Conservation (phyloP, 2,329 filamentous ascomycete genomes). For the Aspergillus piperis region DNA sequence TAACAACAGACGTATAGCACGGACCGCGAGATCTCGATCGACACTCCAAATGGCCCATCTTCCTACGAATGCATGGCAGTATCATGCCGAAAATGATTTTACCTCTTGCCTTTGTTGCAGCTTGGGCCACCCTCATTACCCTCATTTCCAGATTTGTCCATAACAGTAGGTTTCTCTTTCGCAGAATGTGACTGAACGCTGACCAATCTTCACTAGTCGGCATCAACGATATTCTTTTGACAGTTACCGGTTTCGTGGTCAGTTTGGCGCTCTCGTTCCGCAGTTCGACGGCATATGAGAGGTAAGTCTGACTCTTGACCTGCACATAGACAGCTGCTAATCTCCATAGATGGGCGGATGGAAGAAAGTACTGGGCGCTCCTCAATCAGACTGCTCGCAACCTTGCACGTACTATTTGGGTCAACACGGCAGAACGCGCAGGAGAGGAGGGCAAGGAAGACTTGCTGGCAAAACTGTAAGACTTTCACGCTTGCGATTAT, state of each 20-base stretch:
- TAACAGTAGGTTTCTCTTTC: conserved; percentile 30
- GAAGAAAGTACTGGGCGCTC: conserved; percentile 64
- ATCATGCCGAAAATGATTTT: conserved; percentile 74
- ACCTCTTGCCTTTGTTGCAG: conserved; percentile 62
- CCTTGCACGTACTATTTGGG: conserved; percentile 74
- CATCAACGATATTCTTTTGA: conserved; percentile 69
- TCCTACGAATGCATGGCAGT: conserved; percentile 74
- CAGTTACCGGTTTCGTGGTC: conserved; percentile 79
- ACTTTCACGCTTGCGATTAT: neutral
- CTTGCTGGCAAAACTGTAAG: conserved; percentile 66
- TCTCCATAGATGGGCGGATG: conserved; percentile 56
- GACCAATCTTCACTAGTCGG: conserved; percentile 42
- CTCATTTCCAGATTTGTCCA: conserved; percentile 53
- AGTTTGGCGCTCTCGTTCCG: conserved; percentile 77
- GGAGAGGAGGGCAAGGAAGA: conserved; percentile 63
- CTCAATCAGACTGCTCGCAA: conserved; percentile 59
- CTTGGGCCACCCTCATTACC: conserved; percentile 68
- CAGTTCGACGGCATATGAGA: conserved; percentile 75
- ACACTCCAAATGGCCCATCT: conserved; percentile 76
- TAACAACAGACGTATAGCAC: conserved; percentile 20
- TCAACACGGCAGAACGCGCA: conserved; percentile 67
- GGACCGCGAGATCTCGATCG: conserved; percentile 67
- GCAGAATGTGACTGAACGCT: neutral
- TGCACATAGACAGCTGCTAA: neutral
- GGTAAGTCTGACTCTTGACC: conserved; percentile 37